Conservation (phyloP, 1,284 basidiomycete species). For the Stygiomarasmius scandens region DNA sequence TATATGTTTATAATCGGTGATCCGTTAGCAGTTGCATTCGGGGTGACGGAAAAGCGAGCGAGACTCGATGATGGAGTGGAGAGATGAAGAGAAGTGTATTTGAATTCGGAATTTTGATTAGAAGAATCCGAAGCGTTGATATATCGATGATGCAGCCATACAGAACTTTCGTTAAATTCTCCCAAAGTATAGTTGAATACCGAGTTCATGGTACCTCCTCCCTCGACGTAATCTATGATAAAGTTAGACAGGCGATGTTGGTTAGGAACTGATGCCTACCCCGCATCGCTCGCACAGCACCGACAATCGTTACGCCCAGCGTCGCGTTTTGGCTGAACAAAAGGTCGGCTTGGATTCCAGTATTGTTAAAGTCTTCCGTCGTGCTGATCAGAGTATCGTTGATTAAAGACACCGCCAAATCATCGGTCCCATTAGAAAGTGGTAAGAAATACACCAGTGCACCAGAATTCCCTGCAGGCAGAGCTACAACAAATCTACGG, state of each 20-base stretch:
- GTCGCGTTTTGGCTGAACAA: constrained; percentile 24
- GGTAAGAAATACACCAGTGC: constrained; percentile 29
- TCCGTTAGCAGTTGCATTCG: constrained; percentile 17
- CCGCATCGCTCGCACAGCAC: constrained; percentile 29
- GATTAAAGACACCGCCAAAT: constrained; percentile 21
- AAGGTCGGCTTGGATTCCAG: constrained; percentile 28
- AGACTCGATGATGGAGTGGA: constrained; percentile 24
- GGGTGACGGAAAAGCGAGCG: constrained; percentile 22
- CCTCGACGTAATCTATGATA: constrained; percentile 29
- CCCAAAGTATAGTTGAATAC: constrained; percentile 30
- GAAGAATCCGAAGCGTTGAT: constrained; percentile 22
- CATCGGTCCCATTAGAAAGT: not conserved
- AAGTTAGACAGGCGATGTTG: not conserved
- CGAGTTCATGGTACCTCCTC: constrained; percentile 30
- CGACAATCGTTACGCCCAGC: constrained; percentile 28
- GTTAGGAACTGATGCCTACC: constrained; percentile 17
- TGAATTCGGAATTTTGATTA: constrained; percentile 17
- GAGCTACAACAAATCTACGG: constrained; percentile 25
- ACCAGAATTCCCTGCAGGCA: constrained; percentile 30
- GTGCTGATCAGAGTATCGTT: constrained; percentile 26
- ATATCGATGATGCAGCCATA: constrained; percentile 26
- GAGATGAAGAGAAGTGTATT: constrained; percentile 25
- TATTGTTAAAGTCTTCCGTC: constrained; percentile 18
- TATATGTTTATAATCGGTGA: constrained; percentile 27
- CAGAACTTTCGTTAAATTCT: constrained; percentile 21